These are phyloP conservation scores for Schwanniomyces sp. DNA, from an alignment of 805 yeast species.

Conservation along the genomic window DNA sequence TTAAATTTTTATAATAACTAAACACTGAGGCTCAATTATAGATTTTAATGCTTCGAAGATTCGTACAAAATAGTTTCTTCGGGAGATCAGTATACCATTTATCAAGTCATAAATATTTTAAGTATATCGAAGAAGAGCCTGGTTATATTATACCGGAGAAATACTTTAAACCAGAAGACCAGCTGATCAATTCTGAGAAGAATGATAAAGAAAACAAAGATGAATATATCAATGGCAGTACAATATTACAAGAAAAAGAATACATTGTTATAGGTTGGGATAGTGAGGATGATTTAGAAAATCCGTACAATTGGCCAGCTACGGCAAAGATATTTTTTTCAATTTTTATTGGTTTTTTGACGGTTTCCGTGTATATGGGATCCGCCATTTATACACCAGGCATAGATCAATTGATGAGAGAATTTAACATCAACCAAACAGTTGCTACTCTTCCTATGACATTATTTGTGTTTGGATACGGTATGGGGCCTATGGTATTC, in stretches of 20 bases:
- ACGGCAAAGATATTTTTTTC: constrained; percentile 33
- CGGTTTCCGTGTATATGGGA: constrained; percentile 51
- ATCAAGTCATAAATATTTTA: constrained; percentile 22
- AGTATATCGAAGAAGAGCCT: constrained; percentile 16
- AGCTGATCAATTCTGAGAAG: neutral
- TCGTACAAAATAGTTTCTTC: constrained; percentile 30
- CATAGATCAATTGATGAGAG: constrained; percentile 35
- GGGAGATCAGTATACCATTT: constrained; percentile 28
- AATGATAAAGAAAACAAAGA: neutral
- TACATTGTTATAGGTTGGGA: constrained; percentile 16
- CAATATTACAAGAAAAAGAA: neutral
- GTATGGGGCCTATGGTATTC: constrained; percentile 55
- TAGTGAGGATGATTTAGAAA: constrained; percentile 45
- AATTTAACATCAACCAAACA: constrained; percentile 42
- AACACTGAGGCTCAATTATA: too few species aligned
- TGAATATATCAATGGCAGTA: neutral
- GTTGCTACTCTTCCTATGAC: constrained; percentile 49
- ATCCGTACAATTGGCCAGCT: constrained; percentile 54
- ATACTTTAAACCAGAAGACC: constrained; percentile 8
- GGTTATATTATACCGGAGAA: constrained; percentile 23
- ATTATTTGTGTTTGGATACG: constrained; percentile 55
- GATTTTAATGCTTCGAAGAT: constrained; percentile 5
- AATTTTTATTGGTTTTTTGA: constrained; percentile 37
- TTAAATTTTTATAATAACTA: too few species aligned
- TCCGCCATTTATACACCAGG: constrained; percentile 54